phyloP scores from a whole-genome alignment of 768 basidiomycete genomes.

The Hortiboletus flavorubellus region DNA sequence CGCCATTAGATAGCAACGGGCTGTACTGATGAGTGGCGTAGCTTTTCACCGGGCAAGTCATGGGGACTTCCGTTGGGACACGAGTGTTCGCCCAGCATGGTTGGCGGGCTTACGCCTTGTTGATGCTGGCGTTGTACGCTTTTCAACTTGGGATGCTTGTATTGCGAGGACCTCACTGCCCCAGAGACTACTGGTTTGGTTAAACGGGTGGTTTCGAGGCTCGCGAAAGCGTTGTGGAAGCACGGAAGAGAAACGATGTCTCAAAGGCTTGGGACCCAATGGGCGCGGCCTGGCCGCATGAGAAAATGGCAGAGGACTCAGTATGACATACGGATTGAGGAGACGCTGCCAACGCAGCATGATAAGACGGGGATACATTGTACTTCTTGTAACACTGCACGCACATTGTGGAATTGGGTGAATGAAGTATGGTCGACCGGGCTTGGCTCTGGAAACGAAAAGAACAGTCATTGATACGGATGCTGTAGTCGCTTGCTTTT shows the following conservation, averaged over 20 bases:
- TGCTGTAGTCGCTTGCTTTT: background rate
- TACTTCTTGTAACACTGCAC: background rate
- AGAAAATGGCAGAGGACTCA: slow-evolving; percentile 8
- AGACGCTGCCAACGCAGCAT: background rate
- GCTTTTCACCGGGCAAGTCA: slow-evolving; percentile 77
- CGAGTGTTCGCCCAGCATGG: slow-evolving; percentile 66
- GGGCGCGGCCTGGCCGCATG: background rate
- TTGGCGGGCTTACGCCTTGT: slow-evolving; percentile 62
- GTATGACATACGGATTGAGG: background rate
- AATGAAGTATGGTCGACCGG: slow-evolving; percentile 1
- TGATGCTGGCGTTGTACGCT: slow-evolving; percentile 57
- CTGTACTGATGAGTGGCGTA: slow-evolving; percentile 6
- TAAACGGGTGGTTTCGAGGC: slow-evolving; percentile 55
- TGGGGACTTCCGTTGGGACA: slow-evolving; percentile 75
- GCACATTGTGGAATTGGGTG: background rate
- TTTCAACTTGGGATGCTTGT: slow-evolving; percentile 57
- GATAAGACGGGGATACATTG: background rate
- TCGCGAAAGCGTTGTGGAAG: slow-evolving; percentile 36
- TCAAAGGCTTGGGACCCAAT: background rate
- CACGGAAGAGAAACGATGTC: background rate
- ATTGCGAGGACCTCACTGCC: slow-evolving; percentile 63
- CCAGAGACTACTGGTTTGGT: slow-evolving; percentile 53
- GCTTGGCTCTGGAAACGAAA: background rate
- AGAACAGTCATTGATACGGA: background rate
- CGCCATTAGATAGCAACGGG: background rate